These are phyloP conservation scores for Hibiscus syriacus DNA, from an alignment of 345 rosid species.

Conservation along the genomic window DNA sequence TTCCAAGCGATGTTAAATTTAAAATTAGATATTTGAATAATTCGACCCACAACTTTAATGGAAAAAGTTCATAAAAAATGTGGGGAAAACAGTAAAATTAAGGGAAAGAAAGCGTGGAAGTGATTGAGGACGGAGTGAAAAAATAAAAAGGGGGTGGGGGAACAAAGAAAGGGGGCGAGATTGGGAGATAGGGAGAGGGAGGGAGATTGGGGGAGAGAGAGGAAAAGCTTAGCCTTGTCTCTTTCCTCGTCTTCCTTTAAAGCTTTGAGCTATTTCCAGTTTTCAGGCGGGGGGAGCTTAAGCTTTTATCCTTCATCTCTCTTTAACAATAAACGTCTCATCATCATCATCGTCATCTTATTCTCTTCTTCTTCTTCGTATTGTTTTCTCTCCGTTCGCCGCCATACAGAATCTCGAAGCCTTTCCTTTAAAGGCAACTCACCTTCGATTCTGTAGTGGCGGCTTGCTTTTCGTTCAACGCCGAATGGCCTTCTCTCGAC, in stretches of 20 bases:
- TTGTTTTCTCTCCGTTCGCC: background rate
- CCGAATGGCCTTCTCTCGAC: constrained; percentile 23
- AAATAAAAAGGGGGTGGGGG: background rate
- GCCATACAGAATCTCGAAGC: background rate
- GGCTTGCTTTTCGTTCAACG: background rate
- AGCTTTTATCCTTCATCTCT: background rate
- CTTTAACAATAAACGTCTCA: background rate
- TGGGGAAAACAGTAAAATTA: background rate
- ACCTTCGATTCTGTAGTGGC: background rate
- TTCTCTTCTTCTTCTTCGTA: background rate
- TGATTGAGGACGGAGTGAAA: constrained; percentile 3
- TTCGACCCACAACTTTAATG: too few species aligned
- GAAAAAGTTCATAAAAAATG: too few species aligned
- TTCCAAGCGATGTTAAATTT: too few species aligned
- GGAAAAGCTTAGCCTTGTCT: background rate
- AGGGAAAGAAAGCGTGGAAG: background rate
- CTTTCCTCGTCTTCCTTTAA: background rate
- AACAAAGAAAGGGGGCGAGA: background rate
- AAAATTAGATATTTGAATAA: too few species aligned
- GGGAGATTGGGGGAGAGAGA: background rate
- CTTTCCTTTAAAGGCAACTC: background rate
- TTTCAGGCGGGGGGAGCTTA: too few species aligned
- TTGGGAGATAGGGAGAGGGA: background rate
- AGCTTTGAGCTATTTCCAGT: background rate
- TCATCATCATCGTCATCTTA: too few species aligned